Conservation (phyloP, 768 basidiomycete species). For the Neoboletus brunneissimus region DNA sequence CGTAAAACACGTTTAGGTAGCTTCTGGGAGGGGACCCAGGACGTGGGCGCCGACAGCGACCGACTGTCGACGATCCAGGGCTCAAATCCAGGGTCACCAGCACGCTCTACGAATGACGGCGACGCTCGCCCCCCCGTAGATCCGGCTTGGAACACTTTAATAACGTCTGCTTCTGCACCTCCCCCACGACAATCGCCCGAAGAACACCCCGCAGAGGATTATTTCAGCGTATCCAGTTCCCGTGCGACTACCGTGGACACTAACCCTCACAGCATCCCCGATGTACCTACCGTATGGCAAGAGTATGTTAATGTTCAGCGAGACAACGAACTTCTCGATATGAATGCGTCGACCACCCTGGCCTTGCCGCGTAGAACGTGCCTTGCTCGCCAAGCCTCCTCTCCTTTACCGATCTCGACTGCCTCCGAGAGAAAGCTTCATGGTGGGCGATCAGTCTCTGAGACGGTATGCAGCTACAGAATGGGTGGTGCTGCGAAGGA, state of each 20-base stretch:
- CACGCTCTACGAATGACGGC: constrained; percentile 4
- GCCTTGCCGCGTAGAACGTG: constrained; percentile 50
- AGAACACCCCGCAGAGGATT: constrained; percentile 29
- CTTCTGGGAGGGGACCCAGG: constrained; percentile 78
- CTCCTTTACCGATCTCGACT: constrained; percentile 52
- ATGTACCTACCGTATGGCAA: constrained; percentile 26
- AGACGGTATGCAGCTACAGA: constrained; percentile 35
- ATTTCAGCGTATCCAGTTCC: constrained; percentile 29
- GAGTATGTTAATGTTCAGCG: constrained; percentile 26
- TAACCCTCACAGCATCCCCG: constrained; percentile 6
- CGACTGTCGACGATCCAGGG: constrained; percentile 24
- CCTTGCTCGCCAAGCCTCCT: constrained; percentile 61
- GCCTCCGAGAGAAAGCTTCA: constrained; percentile 31
- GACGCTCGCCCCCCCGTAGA: constrained; percentile 6
- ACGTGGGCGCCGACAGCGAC: constrained; percentile 45
- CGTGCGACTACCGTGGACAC: constrained; percentile 23
- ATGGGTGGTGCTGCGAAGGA: constrained; percentile 58
- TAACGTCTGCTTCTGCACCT: constrained; percentile 17
- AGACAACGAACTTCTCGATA: constrained; percentile 30
- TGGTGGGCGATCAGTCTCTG: constrained; percentile 33
- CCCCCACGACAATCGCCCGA: constrained; percentile 23
- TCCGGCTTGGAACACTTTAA: constrained; percentile 3
- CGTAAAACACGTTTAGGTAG: constrained; percentile 60
- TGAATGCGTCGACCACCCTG: constrained; percentile 40
- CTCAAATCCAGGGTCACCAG: constrained; percentile 25